A percentile compares a stretch with the other conserved stretches of the same genome.
Conservation (phyloP, 257 asterid genomes). For the Striga asiatica region DNA sequence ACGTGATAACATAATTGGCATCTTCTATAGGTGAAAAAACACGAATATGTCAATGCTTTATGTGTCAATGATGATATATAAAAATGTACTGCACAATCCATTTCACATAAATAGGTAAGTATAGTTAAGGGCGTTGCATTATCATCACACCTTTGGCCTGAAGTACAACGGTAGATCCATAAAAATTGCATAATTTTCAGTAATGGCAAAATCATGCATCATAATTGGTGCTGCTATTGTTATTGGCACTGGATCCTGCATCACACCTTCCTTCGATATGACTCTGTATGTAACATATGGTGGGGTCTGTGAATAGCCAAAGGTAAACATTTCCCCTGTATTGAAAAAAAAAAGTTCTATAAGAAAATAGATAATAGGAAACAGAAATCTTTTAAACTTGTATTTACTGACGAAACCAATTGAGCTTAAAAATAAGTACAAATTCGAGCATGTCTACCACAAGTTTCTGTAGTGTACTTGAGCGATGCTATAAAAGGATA, state of each 20-base stretch:
- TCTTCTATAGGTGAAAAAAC: constrained; percentile 8
- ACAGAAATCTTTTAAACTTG: background rate
- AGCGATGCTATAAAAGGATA: background rate
- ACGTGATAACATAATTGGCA: background rate
- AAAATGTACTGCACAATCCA: background rate
- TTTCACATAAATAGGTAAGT: background rate
- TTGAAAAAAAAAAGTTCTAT: constrained; percentile 13
- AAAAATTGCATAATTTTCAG: constrained; percentile 88
- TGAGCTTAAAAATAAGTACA: background rate
- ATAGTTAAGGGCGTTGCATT: constrained; percentile 4
- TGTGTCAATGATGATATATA: background rate
- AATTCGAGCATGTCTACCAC: background rate
- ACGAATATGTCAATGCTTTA: background rate
- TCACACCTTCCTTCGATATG: constrained; percentile 75
- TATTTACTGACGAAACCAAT: background rate
- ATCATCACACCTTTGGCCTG: constrained; percentile 60
- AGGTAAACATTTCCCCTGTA: constrained; percentile 96
- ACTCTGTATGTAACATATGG: constrained; percentile 89
- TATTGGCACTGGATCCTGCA: constrained; percentile 94
- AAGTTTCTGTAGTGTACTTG: background rate
- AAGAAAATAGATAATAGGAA: constrained; percentile 6
- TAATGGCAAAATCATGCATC: constrained; percentile 99
- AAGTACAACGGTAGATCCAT: constrained; percentile 88
- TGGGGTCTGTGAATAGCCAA: constrained; percentile 66
- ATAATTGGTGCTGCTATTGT: constrained; percentile 70